Conservation (phyloP, 2,329 filamentous ascomycete species). For the Fusarium xylarioides region DNA sequence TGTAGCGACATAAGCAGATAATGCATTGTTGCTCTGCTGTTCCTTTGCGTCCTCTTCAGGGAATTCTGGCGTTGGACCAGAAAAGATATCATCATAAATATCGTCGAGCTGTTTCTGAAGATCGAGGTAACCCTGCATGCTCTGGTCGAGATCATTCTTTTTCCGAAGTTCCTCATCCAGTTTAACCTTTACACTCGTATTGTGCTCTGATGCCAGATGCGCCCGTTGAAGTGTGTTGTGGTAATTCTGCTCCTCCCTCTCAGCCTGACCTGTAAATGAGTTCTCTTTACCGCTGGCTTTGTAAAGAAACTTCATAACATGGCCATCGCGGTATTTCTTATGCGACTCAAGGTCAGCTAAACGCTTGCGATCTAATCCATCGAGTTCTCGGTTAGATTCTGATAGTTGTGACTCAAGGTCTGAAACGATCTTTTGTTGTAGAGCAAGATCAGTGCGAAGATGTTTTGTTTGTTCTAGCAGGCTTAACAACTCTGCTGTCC, state of each 20-base stretch:
- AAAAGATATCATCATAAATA: constrained; percentile 62
- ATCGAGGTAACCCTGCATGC: constrained; percentile 48
- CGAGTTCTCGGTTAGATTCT: constrained; percentile 50
- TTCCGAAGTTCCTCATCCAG: constrained; percentile 52
- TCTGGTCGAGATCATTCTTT: constrained; percentile 48
- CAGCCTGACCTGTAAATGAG: constrained; percentile 53
- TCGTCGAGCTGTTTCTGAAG: constrained; percentile 59
- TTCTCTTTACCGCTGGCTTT: constrained; percentile 58
- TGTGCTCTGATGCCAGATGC: constrained; percentile 55
- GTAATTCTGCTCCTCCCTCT: constrained; percentile 65
- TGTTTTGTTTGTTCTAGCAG: constrained; percentile 60
- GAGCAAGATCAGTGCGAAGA: constrained; percentile 54
- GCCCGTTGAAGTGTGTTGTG: constrained; percentile 60
- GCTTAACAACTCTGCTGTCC: constrained; percentile 55
- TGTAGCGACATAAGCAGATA: constrained; percentile 50
- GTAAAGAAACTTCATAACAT: constrained; percentile 61
- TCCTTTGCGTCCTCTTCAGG: constrained; percentile 63
- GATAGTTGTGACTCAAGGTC: constrained; percentile 56
- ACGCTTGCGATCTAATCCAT: constrained; percentile 51
- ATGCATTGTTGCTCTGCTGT: constrained; percentile 45
- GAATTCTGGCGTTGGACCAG: constrained; percentile 60
- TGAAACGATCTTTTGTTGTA: constrained; percentile 56
- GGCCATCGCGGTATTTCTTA: constrained; percentile 61
- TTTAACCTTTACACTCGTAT: constrained; percentile 51
- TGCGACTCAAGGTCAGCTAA: constrained; percentile 61